A percentile compares a stretch with the other conserved stretches of the same genome.
Conservation (phyloP, 164 flowering plant species). For the Platanus orientalis region DNA sequence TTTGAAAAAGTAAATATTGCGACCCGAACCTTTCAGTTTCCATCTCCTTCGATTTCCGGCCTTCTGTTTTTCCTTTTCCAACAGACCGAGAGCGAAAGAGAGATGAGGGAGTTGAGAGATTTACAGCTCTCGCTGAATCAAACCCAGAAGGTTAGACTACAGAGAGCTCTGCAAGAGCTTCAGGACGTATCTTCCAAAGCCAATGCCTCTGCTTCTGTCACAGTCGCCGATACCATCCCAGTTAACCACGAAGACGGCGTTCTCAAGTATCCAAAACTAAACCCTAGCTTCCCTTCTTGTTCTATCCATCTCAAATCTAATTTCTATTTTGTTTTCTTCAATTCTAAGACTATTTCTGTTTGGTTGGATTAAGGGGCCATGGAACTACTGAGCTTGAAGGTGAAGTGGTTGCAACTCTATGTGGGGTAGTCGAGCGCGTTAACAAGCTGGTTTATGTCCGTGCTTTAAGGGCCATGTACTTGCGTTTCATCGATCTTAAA, state of each 20-base stretch:
- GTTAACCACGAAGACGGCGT: constrained; percentile 77
- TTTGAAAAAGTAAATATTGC: too few relatives aligned
- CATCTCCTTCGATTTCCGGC: too few relatives aligned
- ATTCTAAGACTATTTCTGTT: neutral
- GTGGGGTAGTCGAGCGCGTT: constrained; percentile 95
- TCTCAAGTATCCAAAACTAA: constrained; percentile 55
- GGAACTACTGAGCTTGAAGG: constrained; percentile 80
- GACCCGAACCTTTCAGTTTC: too few relatives aligned
- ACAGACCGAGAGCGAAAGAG: neutral
- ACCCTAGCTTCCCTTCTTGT: neutral
- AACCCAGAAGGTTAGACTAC: constrained; percentile 75
- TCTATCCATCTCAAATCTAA: neutral
- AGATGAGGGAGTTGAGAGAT: constrained; percentile 48
- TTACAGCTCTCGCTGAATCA: constrained; percentile 59
- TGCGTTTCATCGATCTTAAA: neutral
- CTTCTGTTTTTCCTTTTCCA: too few relatives aligned
- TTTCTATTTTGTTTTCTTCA: neutral
- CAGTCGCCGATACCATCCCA: constrained; percentile 78
- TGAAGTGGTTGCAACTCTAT: constrained; percentile 74
- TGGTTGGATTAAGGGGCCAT: constrained; percentile 63
- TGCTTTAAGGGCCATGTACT: constrained; percentile 68
- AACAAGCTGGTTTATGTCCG: constrained; percentile 86
- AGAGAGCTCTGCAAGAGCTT: constrained; percentile 59
- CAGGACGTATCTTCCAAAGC: constrained; percentile 51
- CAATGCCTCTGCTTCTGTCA: constrained; percentile 62